Evolutionary conservation across 2,329 filamentous ascomycete genomes (phyloP).

Genomic region (Epicoccum sorghinum): DNA sequence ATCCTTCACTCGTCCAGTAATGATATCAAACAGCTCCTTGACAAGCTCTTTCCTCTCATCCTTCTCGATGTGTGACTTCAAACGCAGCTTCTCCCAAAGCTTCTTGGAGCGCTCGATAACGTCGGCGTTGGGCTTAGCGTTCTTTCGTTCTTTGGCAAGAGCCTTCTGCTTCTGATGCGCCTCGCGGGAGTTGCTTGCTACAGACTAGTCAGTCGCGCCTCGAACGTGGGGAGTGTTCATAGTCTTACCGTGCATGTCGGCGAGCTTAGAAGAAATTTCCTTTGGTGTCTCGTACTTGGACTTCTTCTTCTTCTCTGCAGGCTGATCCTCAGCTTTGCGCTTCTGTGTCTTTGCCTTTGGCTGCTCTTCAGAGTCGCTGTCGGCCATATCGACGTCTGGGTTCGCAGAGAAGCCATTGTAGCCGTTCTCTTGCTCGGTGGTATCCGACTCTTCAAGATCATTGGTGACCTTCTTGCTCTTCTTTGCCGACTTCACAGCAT

Average conservation of each 20-base stretch:
- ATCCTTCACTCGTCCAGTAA: conserved; percentile 88
- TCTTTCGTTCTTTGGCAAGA: conserved; percentile 84
- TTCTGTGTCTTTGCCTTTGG: conserved; percentile 29
- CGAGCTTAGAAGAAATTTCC: conserved; percentile 29
- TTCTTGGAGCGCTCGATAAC: conserved; percentile 89
- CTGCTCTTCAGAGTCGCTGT: conserved; percentile 27
- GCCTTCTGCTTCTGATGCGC: conserved; percentile 92
- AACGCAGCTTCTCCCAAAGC: conserved; percentile 90
- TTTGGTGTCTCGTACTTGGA: conserved; percentile 25
- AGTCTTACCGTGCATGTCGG: conserved; percentile 36
- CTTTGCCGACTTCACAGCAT: conserved; percentile 35
- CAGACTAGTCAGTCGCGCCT: conserved; percentile 18
- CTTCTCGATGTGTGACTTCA: conserved; percentile 90
- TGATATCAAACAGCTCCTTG: conserved; percentile 86
- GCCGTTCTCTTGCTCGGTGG: conserved; percentile 45
- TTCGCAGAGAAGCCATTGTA: conserved; percentile 44
- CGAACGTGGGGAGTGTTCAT: neutral
- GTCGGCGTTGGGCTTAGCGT: conserved; percentile 90
- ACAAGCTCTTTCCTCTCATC: conserved; percentile 87
- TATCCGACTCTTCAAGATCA: conserved; percentile 45
- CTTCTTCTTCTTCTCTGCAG: conserved; percentile 35
- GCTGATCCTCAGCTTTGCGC: conserved; percentile 24
- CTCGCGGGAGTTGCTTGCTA: conserved; percentile 78
- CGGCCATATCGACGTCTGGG: conserved; percentile 32
- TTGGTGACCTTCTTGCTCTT: conserved; percentile 38